Percentiles rank a stretch among this genome's conserved stretches.
Evolutionary conservation across 306 rosid species (phyloP).

Genomic region (Inga leiocalycina): DNA sequence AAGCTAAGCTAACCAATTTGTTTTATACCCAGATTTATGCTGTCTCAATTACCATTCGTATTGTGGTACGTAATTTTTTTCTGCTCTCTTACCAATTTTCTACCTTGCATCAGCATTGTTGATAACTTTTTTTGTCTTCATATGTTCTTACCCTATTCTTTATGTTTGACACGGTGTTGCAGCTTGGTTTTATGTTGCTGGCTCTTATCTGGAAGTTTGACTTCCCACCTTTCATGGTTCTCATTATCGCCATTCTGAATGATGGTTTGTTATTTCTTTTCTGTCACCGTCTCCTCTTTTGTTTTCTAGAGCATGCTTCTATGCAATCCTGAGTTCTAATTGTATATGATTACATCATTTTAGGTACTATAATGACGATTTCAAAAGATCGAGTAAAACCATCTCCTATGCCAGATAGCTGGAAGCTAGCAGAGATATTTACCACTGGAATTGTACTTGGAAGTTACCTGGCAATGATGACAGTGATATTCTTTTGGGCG

Average conservation of each 20-base stretch:
- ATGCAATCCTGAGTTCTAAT: conserved; percentile 3
- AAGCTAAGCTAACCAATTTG: conserved; percentile 13
- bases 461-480: conserved; percentile 97
- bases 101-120: conserved; percentile 6
- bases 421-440: conserved; percentile 95
- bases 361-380: conserved; percentile 98
- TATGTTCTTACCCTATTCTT: conserved; percentile 26
- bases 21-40: conserved; percentile 84
- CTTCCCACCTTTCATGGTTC: conserved; percentile 99
- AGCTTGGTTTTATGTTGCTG: conserved; percentile 98
- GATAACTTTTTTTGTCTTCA: conserved; percentile 18
- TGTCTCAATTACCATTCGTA: conserved; percentile 97
- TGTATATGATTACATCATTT: conserved; percentile 23
- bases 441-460: conserved; percentile 92
- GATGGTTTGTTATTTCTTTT: conserved; percentile 77
- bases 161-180: conserved; percentile 45
- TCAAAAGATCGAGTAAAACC: conserved; percentile 97
- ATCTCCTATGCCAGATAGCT: conserved; percentile 98
- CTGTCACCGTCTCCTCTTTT: conserved; percentile 3
- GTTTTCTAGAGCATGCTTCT: conserved; percentile 11
- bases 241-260: conserved; percentile 90
- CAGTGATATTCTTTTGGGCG: conserved; percentile 97
- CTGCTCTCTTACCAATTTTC: background rate
- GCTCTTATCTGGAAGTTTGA: conserved; percentile 96
- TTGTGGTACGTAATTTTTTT: conserved; percentile 71